Conservation (phyloP, 2,329 filamentous ascomycete genomes). For the Talaromyces sp. region DNA sequence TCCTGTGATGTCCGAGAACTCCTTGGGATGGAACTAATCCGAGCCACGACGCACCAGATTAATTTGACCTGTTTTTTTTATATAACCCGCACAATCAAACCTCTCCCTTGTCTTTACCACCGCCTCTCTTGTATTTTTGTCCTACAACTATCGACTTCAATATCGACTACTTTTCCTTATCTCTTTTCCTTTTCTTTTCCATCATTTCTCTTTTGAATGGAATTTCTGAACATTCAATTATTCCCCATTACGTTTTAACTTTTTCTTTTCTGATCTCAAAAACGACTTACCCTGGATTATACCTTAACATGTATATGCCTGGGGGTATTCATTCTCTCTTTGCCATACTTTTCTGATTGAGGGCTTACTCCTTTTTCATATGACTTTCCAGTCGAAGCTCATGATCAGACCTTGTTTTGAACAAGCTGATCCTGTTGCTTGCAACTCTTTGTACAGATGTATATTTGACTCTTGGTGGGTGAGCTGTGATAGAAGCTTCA, state of each 20-base stretch:
- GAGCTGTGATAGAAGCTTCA: background rate
- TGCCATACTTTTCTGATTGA: background rate
- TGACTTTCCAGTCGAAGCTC: background rate
- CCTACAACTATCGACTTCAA: constrained; percentile 11
- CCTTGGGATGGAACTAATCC: constrained; percentile 80
- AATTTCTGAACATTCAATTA: constrained; percentile 17
- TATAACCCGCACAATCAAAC: background rate
- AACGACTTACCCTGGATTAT: background rate
- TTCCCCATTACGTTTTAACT: constrained; percentile 19
- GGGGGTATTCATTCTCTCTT: background rate
- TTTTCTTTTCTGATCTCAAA: background rate
- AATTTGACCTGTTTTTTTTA: background rate
- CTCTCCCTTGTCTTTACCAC: constrained; percentile 1
- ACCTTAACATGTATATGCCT: background rate
- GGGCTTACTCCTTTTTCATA: background rate
- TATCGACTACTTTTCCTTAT: constrained; percentile 19
- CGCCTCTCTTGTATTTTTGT: constrained; percentile 20
- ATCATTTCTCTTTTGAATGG: constrained; percentile 19
- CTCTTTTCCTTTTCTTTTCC: constrained; percentile 21
- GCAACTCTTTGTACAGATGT: constrained; percentile 14
- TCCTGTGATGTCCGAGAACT: constrained; percentile 90
- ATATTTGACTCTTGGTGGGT: constrained; percentile 12
- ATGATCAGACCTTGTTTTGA: background rate
- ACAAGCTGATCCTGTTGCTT: background rate
- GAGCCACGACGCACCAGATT: background rate